These are phyloP conservation scores for Penicillium ochrochloron DNA, from an alignment of 495 filamentous ascomycete genomes.

Conservation along the genomic window DNA sequence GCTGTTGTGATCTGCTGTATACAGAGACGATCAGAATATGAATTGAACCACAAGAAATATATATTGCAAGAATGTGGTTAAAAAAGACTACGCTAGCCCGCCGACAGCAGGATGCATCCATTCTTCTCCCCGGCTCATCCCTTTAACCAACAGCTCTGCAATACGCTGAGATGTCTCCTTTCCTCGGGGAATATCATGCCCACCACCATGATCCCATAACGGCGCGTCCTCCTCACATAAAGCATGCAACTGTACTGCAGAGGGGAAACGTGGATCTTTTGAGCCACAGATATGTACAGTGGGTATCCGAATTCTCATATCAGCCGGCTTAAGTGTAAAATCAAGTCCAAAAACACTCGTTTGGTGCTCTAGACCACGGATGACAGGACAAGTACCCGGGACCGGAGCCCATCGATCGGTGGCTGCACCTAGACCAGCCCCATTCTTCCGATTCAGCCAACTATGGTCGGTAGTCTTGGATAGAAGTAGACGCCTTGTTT, in stretches of 20 bases:
- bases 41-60: neutral
- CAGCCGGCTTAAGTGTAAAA: neutral
- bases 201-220: neutral
- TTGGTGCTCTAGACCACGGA: neutral
- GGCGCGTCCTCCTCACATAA: slow-evolving; percentile 1
- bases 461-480: neutral
- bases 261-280: neutral
- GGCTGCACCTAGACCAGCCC: neutral
- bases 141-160: slow-evolving; percentile 5
- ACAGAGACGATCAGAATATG: no score
- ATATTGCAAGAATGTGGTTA: neutral
- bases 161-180: neutral
- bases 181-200: slow-evolving; percentile 7
- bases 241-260: neutral
- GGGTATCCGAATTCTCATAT: neutral
- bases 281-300: neutral
- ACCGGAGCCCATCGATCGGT: neutral
- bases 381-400: neutral
- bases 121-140: neutral
- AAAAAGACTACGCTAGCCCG: neutral
- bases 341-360: neutral
- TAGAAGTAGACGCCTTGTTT: neutral
- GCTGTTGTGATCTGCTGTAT: no score
- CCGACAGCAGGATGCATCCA: neutral
- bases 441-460: neutral